Base-by-base conservation (phyloP, 805 yeast genomes). In the Kodamaea kakaduensis region DNA sequence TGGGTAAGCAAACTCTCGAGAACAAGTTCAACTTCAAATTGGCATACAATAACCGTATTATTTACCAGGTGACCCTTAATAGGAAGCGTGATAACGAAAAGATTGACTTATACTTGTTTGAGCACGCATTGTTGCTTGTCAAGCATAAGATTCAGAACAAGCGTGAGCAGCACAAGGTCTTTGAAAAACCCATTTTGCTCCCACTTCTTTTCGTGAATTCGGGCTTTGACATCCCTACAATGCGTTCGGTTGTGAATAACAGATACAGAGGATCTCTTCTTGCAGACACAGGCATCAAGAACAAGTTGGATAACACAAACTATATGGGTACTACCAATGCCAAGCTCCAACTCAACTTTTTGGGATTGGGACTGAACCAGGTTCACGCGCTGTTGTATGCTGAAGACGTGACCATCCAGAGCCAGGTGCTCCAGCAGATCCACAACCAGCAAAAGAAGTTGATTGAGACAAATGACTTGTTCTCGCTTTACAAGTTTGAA, bases 121-220 rank as follows among this genome's bases (percentile, higher is more conserved):
- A 93, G 54, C 93, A 93, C 58, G 86, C 90, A 31, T 55, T 93
- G 17, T 62, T 93, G 36, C 81, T 93, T 56, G 89, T 87, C 14
- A 81, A 90, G 51, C 82, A 83, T 36, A 94, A 90, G 57, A 69
- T 83, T 10, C 87, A 84, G 36, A 89, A 85, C 55, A 88, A 88
- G 59, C 76, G 95, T 51, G 97, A 90, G 51, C 94, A 85, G 43
- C 83, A 84, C 50, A 83, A 88, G 50, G 97, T 90, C 9, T 85
- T 83, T 58, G 93, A 90, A 51, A 74, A 89, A 49, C 95, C 96
- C 3, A 81, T 86, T 20, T 93, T 89, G 23, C 63, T 87, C 26
- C 93, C 89, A 9, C 64, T 87, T 36, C 61, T 87, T 41, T 84
- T 77, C 54, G 75, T 78, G 7, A 77, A 90, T 21, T 75, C 89